phyloP scores from a whole-genome alignment of 1,139 yeast species.

The Geotrichum carabidarum region DNA sequence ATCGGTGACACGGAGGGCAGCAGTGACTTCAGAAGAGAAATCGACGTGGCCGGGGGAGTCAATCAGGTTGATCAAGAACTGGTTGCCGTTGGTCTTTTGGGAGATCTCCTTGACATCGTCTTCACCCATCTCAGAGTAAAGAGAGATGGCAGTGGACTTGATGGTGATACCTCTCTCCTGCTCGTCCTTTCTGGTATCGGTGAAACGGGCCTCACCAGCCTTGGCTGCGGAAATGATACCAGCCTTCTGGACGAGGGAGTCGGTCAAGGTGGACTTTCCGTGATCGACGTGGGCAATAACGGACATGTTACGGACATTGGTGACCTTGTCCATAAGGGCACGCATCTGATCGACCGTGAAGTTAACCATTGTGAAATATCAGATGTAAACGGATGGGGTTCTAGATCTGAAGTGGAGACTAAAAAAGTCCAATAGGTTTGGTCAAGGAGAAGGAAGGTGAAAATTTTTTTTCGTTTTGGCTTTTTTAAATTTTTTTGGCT shows the following conservation, averaged over 20 bases:
- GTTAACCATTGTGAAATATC: slow-evolving; percentile 28
- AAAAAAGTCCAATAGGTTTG: slow-evolving; percentile 6
- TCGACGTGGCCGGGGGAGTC: slow-evolving; percentile 99
- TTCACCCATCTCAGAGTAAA: slow-evolving; percentile 82
- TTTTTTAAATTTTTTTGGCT: neutral
- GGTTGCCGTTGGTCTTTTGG: slow-evolving; percentile 92
- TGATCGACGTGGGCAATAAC: slow-evolving; percentile 99
- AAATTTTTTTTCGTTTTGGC: slow-evolving; percentile 11
- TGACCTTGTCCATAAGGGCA: slow-evolving; percentile 97
- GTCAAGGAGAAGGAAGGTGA: slow-evolving; percentile 15
- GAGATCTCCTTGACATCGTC: slow-evolving; percentile 92
- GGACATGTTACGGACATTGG: slow-evolving; percentile 99
- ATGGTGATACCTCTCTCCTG: slow-evolving; percentile 99
- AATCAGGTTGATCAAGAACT: slow-evolving; percentile 94
- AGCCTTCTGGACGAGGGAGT: slow-evolving; percentile 96
- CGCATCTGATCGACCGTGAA: slow-evolving; percentile 70
- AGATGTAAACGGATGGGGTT: neutral
- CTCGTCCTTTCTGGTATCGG: slow-evolving; percentile 99
- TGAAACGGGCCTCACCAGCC: slow-evolving; percentile 99
- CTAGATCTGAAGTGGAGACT: neutral
- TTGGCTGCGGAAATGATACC: slow-evolving; percentile 99
- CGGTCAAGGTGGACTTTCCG: slow-evolving; percentile 99
- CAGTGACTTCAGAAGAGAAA: slow-evolving; percentile 99
- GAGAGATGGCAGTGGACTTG: slow-evolving; percentile 97
- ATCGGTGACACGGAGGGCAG: slow-evolving; percentile 99